A percentile compares a stretch with the other conserved stretches of the same genome.
Conservation (phyloP, 2,329 filamentous ascomycete genomes). For the Ceratocystis cacaofunesta region DNA sequence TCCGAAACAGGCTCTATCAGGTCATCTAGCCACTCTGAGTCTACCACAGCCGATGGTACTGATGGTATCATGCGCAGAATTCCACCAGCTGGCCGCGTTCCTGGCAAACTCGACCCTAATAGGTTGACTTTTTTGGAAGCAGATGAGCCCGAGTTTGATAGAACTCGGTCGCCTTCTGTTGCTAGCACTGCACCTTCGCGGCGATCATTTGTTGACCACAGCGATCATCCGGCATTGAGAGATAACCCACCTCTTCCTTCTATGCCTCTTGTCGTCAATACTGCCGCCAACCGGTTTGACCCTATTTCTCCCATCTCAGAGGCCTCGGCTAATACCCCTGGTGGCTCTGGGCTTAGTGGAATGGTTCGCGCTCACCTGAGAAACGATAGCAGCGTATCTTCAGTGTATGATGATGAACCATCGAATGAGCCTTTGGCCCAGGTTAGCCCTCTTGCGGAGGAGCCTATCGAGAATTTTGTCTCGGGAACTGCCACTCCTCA, state of each 20-base stretch:
- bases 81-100: constrained; percentile 5
- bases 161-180: constrained; percentile 18
- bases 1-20: constrained; percentile 19
- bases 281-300: constrained; percentile 58
- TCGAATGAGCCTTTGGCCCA: constrained; percentile 22
- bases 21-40: constrained; percentile 12
- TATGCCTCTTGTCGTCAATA: constrained; percentile 13
- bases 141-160: constrained; percentile 27
- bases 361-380: constrained; percentile 76
- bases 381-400: constrained; percentile 66
- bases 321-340: constrained; percentile 4
- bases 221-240: constrained; percentile 16
- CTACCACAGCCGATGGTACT: not conserved
- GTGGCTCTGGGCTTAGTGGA: constrained; percentile 50
- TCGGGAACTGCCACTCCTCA: not conserved
- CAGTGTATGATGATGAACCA: constrained; percentile 47
- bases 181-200: constrained; percentile 12
- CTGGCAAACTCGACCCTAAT: constrained; percentile 16
- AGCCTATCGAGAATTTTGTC: constrained; percentile 21
- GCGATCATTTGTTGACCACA: constrained; percentile 13
- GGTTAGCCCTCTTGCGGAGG: constrained; percentile 25
- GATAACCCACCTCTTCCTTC: not conserved
- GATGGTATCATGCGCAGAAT: constrained; percentile 5
- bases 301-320: constrained; percentile 42
- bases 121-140: constrained; percentile 31